Conservation (phyloP, 2,329 filamentous ascomycete genomes). For the Rhynchosporium graminicola region DNA sequence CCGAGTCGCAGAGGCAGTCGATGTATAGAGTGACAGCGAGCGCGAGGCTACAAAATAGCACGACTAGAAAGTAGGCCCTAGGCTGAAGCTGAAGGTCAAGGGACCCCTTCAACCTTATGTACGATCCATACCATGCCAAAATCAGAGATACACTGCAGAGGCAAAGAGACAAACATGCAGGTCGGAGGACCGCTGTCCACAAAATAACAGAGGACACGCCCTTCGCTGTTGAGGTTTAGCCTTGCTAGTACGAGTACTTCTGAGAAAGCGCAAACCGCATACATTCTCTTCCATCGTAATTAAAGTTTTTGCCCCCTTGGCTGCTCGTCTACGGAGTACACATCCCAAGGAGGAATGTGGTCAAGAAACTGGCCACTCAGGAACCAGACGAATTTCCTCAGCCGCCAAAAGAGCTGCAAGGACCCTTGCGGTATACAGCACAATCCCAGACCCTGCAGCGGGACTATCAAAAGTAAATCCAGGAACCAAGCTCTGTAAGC, state of each 20-base stretch:
- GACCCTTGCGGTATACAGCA: background rate
- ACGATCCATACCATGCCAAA: background rate
- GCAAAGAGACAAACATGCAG: background rate
- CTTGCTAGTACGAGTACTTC: background rate
- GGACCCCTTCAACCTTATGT: constrained; percentile 16
- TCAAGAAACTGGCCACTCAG: background rate
- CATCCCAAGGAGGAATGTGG: constrained; percentile 3
- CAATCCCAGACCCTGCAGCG: background rate
- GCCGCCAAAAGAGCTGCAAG: constrained; percentile 4
- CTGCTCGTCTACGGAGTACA: background rate
- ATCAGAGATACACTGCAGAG: background rate
- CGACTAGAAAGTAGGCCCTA: constrained; percentile 12
- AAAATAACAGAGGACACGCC: constrained; percentile 7
- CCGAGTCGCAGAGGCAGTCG: background rate
- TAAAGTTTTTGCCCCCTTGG: constrained; percentile 5
- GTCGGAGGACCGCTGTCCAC: background rate
- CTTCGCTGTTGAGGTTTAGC: constrained; percentile 8
- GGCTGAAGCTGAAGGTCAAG: background rate
- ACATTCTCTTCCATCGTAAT: constrained; percentile 11
- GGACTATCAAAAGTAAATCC: background rate
- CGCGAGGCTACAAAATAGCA: background rate
- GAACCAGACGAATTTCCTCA: background rate
- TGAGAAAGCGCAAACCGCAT: background rate
- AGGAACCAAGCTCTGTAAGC: constrained; percentile 13
- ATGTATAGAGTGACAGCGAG: constrained; percentile 11